These are phyloP conservation scores for Cercospora janseana DNA, from an alignment of 2,329 filamentous ascomycete species.

Conservation along the genomic window DNA sequence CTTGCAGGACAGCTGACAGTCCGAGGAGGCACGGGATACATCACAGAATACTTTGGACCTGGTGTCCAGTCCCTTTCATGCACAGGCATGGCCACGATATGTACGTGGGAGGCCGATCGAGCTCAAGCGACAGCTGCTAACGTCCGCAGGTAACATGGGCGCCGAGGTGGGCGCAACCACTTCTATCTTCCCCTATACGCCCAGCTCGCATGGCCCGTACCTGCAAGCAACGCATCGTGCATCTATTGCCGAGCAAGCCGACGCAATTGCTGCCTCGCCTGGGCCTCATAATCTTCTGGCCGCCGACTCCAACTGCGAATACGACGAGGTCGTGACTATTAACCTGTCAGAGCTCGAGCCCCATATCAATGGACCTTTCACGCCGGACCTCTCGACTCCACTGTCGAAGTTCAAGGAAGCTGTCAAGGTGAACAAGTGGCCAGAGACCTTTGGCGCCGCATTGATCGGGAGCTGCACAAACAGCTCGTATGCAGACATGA, in stretches of 20 bases:
- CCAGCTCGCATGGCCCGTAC: conserved; percentile 75
- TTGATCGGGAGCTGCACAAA: conserved; percentile 98
- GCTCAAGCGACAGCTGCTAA: conserved; percentile 57
- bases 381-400: conserved; percentile 89
- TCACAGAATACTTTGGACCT: conserved; percentile 75
- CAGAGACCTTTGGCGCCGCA: conserved; percentile 83
- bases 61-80: conserved; percentile 85
- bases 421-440: conserved; percentile 84
- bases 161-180: conserved; percentile 90
- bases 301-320: conserved; percentile 78
- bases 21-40: conserved; percentile 81
- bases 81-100: conserved; percentile 89
- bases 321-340: conserved; percentile 88
- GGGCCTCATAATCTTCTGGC: conserved; percentile 64
- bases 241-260: conserved; percentile 66
- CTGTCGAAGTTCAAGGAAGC: conserved; percentile 84
- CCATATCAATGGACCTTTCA: conserved; percentile 67
- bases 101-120: not conserved
- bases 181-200: conserved; percentile 89
- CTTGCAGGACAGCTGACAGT: conserved; percentile 89
- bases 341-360: conserved; percentile 70
- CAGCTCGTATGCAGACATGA: conserved; percentile 99
- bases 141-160: conserved; percentile 60
- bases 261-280: conserved; percentile 58
- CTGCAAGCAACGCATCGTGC: conserved; percentile 77